These are phyloP conservation scores for Dysphania ambrosioides DNA, from an alignment of 148 eudicot species.

Conservation along the genomic window DNA sequence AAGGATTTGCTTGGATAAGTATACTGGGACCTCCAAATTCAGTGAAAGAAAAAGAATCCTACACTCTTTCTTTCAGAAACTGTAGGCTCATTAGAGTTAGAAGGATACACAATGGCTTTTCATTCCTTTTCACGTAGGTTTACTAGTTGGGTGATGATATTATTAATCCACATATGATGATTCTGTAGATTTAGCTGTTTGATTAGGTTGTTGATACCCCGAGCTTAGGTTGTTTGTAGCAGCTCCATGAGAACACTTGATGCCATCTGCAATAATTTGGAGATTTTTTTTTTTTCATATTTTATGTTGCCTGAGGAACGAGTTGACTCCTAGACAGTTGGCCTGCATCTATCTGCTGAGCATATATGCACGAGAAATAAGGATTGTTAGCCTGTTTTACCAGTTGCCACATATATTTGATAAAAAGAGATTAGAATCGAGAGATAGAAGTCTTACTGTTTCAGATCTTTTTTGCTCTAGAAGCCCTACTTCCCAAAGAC, in stretches of 20 bases:
- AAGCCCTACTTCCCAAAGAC: neutral
- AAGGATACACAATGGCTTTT: neutral
- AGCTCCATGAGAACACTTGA: no score
- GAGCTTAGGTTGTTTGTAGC: no score
- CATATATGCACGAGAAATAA: no score
- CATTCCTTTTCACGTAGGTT: neutral
- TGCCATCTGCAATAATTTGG: no score
- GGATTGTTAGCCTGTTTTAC: no score
- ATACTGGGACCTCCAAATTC: neutral
- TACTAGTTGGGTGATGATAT: neutral
- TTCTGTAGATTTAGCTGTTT: no score
- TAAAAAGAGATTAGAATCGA: neutral
- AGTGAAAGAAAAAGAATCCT: neutral
- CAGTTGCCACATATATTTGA: no score
- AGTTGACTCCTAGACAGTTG: no score
- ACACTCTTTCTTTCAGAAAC: neutral
- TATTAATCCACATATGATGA: neutral
- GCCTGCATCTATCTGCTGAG: no score
- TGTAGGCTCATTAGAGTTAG: neutral
- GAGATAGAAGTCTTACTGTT: neutral
- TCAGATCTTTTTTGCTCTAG: neutral
- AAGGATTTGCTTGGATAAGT: neutral
- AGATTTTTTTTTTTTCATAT: no score
- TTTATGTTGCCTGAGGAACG: no score
- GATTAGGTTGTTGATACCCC: no score